phyloP scores from a whole-genome alignment of 129 eudicot species.

The Ambrosia trifida region DNA sequence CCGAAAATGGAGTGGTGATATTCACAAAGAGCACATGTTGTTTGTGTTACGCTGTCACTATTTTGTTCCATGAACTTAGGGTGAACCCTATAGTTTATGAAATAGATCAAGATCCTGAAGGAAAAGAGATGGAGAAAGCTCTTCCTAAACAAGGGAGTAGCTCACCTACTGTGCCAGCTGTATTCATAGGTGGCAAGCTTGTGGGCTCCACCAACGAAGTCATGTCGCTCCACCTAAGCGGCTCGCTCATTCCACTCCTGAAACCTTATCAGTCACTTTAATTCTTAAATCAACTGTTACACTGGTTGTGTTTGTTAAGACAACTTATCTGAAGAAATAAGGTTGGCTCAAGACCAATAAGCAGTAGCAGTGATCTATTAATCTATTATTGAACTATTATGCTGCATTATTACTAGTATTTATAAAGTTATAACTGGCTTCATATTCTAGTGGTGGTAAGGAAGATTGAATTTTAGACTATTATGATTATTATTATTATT shows the following conservation, averaged over 20 bases:
- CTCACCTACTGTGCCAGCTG: slow-evolving; percentile 65
- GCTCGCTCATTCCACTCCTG: slow-evolving; percentile 61
- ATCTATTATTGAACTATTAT: slow-evolving; percentile 24
- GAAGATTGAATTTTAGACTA: slow-evolving; percentile 17
- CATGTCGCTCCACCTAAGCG: slow-evolving; percentile 77
- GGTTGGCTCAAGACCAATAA: slow-evolving; percentile 39
- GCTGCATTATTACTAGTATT: slow-evolving; percentile 14
- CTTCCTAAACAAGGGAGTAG: slow-evolving; percentile 53
- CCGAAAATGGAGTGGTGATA: slow-evolving; percentile 64
- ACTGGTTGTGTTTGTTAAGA: slow-evolving; percentile 3
- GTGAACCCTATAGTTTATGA: slow-evolving; percentile 53
- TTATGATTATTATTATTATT: slow-evolving; percentile 16
- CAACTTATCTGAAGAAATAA: slow-evolving; percentile 38
- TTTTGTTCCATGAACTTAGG: slow-evolving; percentile 59
- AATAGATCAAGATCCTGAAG: slow-evolving; percentile 63
- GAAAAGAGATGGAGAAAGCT: slow-evolving; percentile 72
- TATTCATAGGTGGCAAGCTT: slow-evolving; percentile 76
- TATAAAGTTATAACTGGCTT: slow-evolving; percentile 20
- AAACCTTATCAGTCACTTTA: slow-evolving; percentile 46
- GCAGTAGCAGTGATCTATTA: slow-evolving; percentile 11
- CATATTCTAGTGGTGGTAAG: slow-evolving; percentile 14
- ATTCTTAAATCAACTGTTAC: slow-evolving; percentile 6
- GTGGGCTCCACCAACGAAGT: slow-evolving; percentile 80
- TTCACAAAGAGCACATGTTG: slow-evolving; percentile 85
- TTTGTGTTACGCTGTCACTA: slow-evolving; percentile 69